Evolutionary conservation across 345 rosid species (phyloP).

Genomic region (Gossypium sturtianum): DNA sequence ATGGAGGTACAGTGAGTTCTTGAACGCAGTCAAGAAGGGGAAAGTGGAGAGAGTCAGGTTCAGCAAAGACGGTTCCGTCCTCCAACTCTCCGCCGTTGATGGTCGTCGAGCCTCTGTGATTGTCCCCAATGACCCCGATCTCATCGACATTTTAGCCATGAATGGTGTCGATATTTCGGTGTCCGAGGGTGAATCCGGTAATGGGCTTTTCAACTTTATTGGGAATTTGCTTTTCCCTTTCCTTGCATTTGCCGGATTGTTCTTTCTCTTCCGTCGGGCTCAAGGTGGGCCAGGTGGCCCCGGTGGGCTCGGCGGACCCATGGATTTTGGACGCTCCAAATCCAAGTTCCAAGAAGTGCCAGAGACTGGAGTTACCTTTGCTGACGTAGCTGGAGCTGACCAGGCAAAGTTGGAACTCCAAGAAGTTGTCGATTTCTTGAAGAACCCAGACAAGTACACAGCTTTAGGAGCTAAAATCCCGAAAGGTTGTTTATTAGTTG

Average conservation of each 20-base stretch:
- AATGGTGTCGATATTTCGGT: constrained; percentile 75
- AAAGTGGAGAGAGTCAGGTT: constrained; percentile 71
- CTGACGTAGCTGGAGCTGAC: constrained; percentile 82
- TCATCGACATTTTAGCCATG: constrained; percentile 68
- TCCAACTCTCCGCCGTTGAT: constrained; percentile 47
- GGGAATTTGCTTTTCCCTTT: constrained; percentile 64
- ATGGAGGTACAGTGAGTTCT: constrained; percentile 81
- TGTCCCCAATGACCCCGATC: constrained; percentile 69
- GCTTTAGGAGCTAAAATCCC: constrained; percentile 83
- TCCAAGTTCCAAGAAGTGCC: constrained; percentile 84
- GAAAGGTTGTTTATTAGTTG: constrained; percentile 73
- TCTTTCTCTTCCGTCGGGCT: constrained; percentile 53
- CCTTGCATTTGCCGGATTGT: constrained; percentile 62
- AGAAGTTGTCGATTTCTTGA: constrained; percentile 78
- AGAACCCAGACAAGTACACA: constrained; percentile 80
- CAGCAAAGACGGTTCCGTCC: constrained; percentile 62
- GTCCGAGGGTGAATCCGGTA: constrained; percentile 66
- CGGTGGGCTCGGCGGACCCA: constrained; percentile 80
- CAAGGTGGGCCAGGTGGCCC: constrained; percentile 82
- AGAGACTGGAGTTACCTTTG: constrained; percentile 70
- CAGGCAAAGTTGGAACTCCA: constrained; percentile 73
- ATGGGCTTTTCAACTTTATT: constrained; percentile 49
- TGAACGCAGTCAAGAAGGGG: constrained; percentile 71
- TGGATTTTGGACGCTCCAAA: constrained; percentile 76
- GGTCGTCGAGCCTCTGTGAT: constrained; percentile 62